A percentile compares a stretch with the other conserved stretches of the same genome.
phyloP scores from a whole-genome alignment of 371 early-diverging fungal species.

The Smittium culicis region DNA sequence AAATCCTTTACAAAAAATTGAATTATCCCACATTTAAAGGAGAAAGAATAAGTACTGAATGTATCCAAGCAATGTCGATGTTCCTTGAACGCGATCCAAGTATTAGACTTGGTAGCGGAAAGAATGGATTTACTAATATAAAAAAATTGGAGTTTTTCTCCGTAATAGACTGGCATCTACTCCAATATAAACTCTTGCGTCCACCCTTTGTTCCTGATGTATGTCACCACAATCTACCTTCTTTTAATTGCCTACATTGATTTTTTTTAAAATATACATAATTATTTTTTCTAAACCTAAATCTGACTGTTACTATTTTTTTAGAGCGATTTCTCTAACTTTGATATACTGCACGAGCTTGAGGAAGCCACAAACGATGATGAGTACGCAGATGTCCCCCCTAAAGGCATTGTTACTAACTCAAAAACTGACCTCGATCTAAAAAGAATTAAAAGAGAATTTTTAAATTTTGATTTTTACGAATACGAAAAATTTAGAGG shows the following conservation, averaged over 20 bases:
- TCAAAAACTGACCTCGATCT: constrained; percentile 19
- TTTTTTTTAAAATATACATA: background rate
- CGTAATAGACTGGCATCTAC: constrained; percentile 60
- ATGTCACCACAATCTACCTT: background rate
- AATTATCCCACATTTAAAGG: constrained; percentile 52
- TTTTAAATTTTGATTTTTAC: constrained; percentile 29
- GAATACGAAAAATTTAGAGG: constrained; percentile 30
- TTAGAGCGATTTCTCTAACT: constrained; percentile 52
- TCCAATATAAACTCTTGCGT: constrained; percentile 24
- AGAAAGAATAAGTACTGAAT: constrained; percentile 41
- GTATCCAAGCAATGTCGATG: constrained; percentile 51
- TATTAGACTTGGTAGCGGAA: constrained; percentile 49
- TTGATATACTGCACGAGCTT: constrained; percentile 86
- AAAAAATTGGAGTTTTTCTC: constrained; percentile 81
- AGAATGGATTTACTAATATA: constrained; percentile 47
- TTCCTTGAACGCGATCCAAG: constrained; percentile 60
- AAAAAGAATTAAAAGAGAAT: constrained; percentile 15
- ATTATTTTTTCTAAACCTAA: no score
- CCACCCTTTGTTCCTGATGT: constrained; percentile 40
- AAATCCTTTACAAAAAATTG: constrained; percentile 47
- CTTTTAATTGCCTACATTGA: background rate
- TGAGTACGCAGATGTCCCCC: constrained; percentile 42
- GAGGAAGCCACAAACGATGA: constrained; percentile 84
- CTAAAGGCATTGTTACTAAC: constrained; percentile 15
- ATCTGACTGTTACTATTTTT: no score